These are phyloP conservation scores for Suhomyces bokatorum DNA, from an alignment of 1,139 yeast species.

Conservation along the genomic window DNA sequence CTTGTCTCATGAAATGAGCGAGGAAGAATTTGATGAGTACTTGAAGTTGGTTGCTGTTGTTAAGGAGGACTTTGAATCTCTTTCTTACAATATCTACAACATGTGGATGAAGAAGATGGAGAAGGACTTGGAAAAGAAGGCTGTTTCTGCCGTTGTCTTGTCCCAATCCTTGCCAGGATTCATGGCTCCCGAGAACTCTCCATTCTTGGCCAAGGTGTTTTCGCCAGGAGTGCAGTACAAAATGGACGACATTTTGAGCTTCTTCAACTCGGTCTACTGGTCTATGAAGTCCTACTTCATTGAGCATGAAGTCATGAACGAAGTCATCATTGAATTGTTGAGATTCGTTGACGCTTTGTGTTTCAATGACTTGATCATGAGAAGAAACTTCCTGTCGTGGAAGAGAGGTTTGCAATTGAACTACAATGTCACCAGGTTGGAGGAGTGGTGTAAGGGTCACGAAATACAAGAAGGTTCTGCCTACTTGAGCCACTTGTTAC, in stretches of 20 bases:
- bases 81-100: conserved; percentile 91
- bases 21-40: conserved; percentile 87
- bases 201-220: conserved; percentile 83
- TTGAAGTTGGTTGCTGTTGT: conserved; percentile 87
- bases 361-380: conserved; percentile 93
- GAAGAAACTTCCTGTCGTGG: conserved; percentile 94
- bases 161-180: conserved; percentile 97
- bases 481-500: conserved; percentile 83
- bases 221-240: conserved; percentile 72
- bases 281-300: conserved; percentile 90
- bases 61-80: conserved; percentile 89
- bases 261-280: conserved; percentile 90
- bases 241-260: conserved; percentile 92
- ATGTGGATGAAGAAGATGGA: conserved; percentile 98
- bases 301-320: conserved; percentile 81
- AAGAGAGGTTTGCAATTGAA: conserved; percentile 96
- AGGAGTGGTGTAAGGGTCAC: conserved; percentile 98
- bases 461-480: conserved; percentile 89
- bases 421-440: conserved; percentile 93
- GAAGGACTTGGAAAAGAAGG: conserved; percentile 86
- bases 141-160: conserved; percentile 88
- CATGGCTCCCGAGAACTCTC: conserved; percentile 83
- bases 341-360: conserved; percentile 90
- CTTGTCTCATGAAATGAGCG: conserved; percentile 81
- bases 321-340: conserved; percentile 80